Conservation (phyloP, 441 rosid genomes). For the Euphorbia celastroides region DNA sequence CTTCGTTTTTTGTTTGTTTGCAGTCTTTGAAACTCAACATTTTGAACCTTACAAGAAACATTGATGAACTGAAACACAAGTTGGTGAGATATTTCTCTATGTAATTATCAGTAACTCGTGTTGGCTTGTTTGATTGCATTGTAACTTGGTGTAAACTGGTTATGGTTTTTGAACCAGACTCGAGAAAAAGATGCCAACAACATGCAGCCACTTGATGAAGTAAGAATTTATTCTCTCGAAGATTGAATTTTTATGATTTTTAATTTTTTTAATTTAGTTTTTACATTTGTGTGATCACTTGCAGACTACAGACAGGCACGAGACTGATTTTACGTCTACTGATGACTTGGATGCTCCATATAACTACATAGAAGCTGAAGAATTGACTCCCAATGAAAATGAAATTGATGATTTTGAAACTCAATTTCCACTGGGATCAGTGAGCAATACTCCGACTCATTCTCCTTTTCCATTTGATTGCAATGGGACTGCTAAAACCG, state of each 20-base stretch:
- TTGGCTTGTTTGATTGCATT: slow-evolving; percentile 5
- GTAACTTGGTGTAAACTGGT: background rate
- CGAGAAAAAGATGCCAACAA: slow-evolving; percentile 39
- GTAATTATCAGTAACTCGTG: slow-evolving; percentile 7
- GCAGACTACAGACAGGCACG: slow-evolving; percentile 39
- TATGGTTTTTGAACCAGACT: slow-evolving; percentile 39
- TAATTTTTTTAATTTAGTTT: slow-evolving; percentile 18
- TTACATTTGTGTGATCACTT: slow-evolving; percentile 22
- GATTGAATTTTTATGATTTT: background rate
- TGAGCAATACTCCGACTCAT: too few relatives aligned
- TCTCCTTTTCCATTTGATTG: too few relatives aligned
- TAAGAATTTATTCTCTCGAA: slow-evolving; percentile 28
- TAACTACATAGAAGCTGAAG: slow-evolving; percentile 4
- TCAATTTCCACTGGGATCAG: slow-evolving; percentile 21
- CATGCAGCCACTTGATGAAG: slow-evolving; percentile 31
- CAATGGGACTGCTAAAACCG: too few relatives aligned
- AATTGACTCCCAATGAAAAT: background rate
- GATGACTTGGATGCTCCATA: slow-evolving; percentile 18
- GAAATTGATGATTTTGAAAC: background rate
- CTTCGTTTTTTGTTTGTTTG: slow-evolving; percentile 15
- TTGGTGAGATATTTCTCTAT: slow-evolving; percentile 49
- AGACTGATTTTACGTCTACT: slow-evolving; percentile 29
- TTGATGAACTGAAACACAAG: slow-evolving; percentile 53
- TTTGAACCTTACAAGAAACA: slow-evolving; percentile 61
- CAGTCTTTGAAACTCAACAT: slow-evolving; percentile 96